These are phyloP conservation scores for Macrophomina phaseolina DNA, from an alignment of 2,329 filamentous ascomycete genomes.

Conservation along the genomic window DNA sequence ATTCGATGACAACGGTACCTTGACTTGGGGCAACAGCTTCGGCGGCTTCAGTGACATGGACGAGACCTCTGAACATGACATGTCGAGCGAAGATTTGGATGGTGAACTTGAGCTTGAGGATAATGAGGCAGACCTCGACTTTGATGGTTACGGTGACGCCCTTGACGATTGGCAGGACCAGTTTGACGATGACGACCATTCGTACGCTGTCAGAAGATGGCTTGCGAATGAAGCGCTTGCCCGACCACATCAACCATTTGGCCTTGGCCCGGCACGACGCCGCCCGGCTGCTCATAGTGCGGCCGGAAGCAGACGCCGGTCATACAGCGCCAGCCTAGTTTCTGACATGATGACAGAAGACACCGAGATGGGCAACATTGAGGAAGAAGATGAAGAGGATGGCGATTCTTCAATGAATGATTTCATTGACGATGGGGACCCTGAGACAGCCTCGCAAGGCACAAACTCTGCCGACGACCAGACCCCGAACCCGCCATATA, in stretches of 20 bases:
- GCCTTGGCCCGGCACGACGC: slow-evolving; percentile 35
- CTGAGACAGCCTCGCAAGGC: slow-evolving; percentile 35
- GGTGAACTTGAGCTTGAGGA: slow-evolving; percentile 50
- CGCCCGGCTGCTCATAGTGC: slow-evolving; percentile 49
- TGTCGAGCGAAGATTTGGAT: slow-evolving; percentile 31
- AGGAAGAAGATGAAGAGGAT: slow-evolving; percentile 48
- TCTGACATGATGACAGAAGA: slow-evolving; percentile 47
- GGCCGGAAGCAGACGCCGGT: slow-evolving; percentile 45
- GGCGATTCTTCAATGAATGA: slow-evolving; percentile 51
- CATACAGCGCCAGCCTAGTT: slow-evolving; percentile 48
- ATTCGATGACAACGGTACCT: slow-evolving; percentile 55
- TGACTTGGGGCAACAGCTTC: slow-evolving; percentile 37
- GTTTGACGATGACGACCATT: slow-evolving; percentile 36
- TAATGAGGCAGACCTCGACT: slow-evolving; percentile 34
- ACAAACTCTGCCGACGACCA: slow-evolving; percentile 40
- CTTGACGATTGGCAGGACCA: slow-evolving; percentile 41
- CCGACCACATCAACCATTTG: slow-evolving; percentile 37
- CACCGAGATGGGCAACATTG: slow-evolving; percentile 47
- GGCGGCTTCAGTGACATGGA: slow-evolving; percentile 54
- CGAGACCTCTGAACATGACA: slow-evolving; percentile 44
- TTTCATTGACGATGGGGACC: slow-evolving; percentile 45
- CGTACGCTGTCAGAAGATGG: slow-evolving; percentile 29
- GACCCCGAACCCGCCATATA: slow-evolving; percentile 38
- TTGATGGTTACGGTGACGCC: slow-evolving; percentile 37
- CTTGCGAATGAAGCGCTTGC: slow-evolving; percentile 39